A percentile compares a stretch with the other conserved stretches of the same genome.
Evolutionary conservation across 257 asterid species (phyloP).

Genomic region (Solanum chmielewskii): DNA sequence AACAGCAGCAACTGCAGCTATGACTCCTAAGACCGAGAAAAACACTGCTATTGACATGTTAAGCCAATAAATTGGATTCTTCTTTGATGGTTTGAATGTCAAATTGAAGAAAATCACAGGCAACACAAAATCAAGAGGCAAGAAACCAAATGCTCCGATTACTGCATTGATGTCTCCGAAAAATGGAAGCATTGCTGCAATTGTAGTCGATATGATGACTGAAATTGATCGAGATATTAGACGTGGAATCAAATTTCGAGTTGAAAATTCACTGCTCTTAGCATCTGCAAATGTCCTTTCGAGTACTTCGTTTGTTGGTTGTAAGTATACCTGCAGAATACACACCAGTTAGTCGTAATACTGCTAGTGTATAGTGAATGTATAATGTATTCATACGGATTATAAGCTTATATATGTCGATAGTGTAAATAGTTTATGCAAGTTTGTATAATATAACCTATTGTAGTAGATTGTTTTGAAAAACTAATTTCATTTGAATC

Average conservation of each 20-base stretch:
- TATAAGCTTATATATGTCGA: not conserved
- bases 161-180: constrained; percentile 74
- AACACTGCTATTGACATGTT: constrained; percentile 45
- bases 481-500: not conserved
- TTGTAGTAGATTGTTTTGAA: not conserved
- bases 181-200: constrained; percentile 89
- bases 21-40: constrained; percentile 44
- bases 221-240: constrained; percentile 55
- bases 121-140: constrained; percentile 88
- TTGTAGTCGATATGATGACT: constrained; percentile 45
- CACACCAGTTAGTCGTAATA: not conserved
- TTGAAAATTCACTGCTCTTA: constrained; percentile 47
- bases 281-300: constrained; percentile 63
- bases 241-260: constrained; percentile 56
- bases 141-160: constrained; percentile 81
- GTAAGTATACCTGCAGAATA: constrained; percentile 57
- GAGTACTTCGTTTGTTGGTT: constrained; percentile 80
- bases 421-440: not conserved
- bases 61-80: constrained; percentile 40
- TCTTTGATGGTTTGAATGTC: constrained; percentile 67
- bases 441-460: not conserved
- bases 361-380: not conserved
- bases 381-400: not conserved
- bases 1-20: constrained; percentile 79
- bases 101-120: constrained; percentile 72